A percentile compares a stretch with the other conserved stretches of the same genome.
These are phyloP conservation scores for Eucalyptus brandiana DNA, from an alignment of 345 rosid species.

Conservation along the genomic window DNA sequence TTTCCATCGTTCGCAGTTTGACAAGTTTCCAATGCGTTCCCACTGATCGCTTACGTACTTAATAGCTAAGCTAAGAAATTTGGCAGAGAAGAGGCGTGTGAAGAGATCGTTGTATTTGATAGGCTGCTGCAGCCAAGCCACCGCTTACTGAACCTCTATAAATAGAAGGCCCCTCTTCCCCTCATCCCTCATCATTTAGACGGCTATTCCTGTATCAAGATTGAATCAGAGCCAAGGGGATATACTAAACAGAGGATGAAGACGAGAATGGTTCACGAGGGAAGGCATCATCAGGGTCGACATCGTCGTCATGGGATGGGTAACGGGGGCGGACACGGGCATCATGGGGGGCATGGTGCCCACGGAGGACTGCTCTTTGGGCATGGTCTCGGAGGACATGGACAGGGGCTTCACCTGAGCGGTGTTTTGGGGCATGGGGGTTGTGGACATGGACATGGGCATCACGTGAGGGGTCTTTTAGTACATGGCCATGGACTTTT, in stretches of 20 bases:
- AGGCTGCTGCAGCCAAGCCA: background rate
- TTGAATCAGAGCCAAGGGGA: background rate
- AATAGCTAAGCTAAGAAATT: background rate
- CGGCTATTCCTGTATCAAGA: background rate
- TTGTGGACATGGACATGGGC: background rate
- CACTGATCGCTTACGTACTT: background rate
- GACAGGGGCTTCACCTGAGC: background rate
- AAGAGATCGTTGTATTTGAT: background rate
- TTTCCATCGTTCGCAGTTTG: background rate
- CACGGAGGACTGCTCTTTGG: background rate
- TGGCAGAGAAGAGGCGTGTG: background rate
- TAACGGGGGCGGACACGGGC: background rate
- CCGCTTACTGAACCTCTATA: background rate
- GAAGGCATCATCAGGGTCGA: background rate
- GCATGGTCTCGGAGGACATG: background rate
- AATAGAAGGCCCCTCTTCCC: background rate
- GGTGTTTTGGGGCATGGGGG: background rate
- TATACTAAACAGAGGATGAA: background rate
- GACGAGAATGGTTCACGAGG: background rate
- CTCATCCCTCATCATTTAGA: background rate
- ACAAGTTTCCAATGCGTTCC: background rate
- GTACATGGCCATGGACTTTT: background rate
- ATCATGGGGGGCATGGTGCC: background rate
- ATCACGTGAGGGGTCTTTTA: background rate
- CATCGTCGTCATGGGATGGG: background rate